Evolutionary conservation across 176 grass and related monocot genomes (phyloP), one percentile per base, ranked within the genome.

Genomic region (Rhynchospora breviuscula): DNA sequence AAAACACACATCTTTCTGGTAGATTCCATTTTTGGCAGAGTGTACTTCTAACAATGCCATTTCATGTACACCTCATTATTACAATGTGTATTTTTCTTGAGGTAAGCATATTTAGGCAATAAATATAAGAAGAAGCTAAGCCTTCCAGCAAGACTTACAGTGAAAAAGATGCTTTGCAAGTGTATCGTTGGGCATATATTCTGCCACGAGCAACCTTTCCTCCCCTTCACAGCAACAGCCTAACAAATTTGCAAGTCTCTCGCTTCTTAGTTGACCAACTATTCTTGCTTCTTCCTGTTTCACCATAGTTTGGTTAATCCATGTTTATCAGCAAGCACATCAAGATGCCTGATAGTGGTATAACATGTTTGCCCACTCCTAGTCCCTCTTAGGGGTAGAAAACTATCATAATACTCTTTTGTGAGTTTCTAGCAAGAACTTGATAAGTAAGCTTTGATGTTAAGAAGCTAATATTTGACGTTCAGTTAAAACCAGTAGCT

Each of bases 101-200:
- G 14, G 6, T 33, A 15, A 77, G 8, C 49, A 75, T 76, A 59
- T 49, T 60, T 68, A 72, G 56, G 25, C 45, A 59, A 83, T 25
- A 61, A 81, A 75, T 88, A 78, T 23, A 62, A 80, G 17, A 8
- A 19, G 7, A 12, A 33, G 10, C 54, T 79, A 66, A 17, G n/a
- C n/a, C 25, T 81, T 75, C 15, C 51, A 85, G 13, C 18, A 60
- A 26, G 60, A 91, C 90, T 93, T 87, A 98, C 96, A 98, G 67
- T 98, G 96, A 83, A 98, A 98, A 85, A 98, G 96, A 61, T 93
- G 96, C 69, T 98, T 95, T 23, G 96, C 91, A 44, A 98, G 91
- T 23, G 96, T 98, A 72, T 98, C 93, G 17, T 95, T 98, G 83
- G 96, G 89, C 96, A 98, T 93, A 86, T 93, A 98, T 83, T 98